Evolutionary conservation across 177 flowering plant genomes (phyloP), one percentile per base, ranked within the genome.

Genomic region (Vitis hybrid): DNA sequence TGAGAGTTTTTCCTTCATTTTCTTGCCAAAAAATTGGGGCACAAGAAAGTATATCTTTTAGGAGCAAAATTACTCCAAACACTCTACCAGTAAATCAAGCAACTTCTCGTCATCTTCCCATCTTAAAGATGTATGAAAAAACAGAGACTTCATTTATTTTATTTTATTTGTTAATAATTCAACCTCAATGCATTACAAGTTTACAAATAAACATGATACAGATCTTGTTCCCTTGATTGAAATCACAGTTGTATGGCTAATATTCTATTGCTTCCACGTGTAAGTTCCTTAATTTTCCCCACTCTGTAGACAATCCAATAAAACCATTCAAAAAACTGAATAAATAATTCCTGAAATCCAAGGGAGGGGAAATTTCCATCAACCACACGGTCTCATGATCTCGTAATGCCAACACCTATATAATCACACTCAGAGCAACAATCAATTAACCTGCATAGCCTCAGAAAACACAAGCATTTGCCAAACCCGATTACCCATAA

Each of bases 181-280:
- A 55, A 28, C 60, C 49, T 28, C 47, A 31, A 18, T 53, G 53
- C 44, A 58, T 52, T 11, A 13, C 33, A 28, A 57, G 49, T 69
- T 15, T 57, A 71, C 77, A 70, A 59, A 82, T 71, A 73, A 76
- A 74, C 79, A 81, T 55, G 62, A 10, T 59, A 69, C 33, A 74
- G 75, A 81, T 81, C 84, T 44, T 83, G 86, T 81, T 73, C 78
- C 82, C 78, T 74, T 51, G 24, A 71, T 66, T 55, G 49, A 72
- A 70, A 15, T 59, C 67, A 68, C 71, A 69, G 80, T 60, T 81
- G 81, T 77, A 67, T 67, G 60, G 24, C 70, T 6, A 73, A 20
- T 76, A 72, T 64, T 71, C 64, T 74, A 78, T 61, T 70, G 69
- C 63, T 22, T 75, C 22, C 81, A 81, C 82, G 81, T 77, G 77